Base-by-base conservation (phyloP, 2,329 filamentous ascomycete species). In the Colletotrichum sp. region DNA sequence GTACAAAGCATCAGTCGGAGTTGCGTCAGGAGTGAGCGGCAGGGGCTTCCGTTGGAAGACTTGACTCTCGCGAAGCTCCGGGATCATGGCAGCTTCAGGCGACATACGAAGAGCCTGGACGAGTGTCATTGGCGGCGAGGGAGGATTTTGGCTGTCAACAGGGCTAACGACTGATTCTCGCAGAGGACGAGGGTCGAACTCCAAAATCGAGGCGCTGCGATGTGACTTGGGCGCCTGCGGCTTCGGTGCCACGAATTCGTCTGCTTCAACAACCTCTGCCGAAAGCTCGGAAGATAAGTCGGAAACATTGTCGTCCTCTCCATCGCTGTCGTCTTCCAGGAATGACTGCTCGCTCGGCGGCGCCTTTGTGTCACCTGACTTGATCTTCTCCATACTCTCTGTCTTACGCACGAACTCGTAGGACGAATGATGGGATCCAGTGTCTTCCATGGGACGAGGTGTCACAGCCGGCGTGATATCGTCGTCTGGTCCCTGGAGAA, bases 281-380 rank as follows among this genome's bases (percentile, higher is more conserved):
- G 92, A 93, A 59, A 94, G 79, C 78, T 93, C 92, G 0, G 92
- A 93, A 3, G 92, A 94, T 9, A 94, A 85, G 75, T 93, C 91
- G 34, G 89, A 92, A 57, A 88, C 89, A 60, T 84, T 80, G 60
- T 88, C 89, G 59, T 88, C 89, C 39, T 86, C 83, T 13, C 21
- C 70, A 59, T 88, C 87, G 69, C 89, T 90, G 16, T 86, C 87
- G 55, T 85, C 86, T 24, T 89, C 85, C 30, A 90, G 79, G 75
- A 90, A 90, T 0, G 88, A 89, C 26, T 86, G 78, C 77, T 85
- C 81, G 36, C 79, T 76, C 24, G 79, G 69, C 28, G 71, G 76
- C 2, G 85, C 83, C 30, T 81, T 77, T 0, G 84, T 85, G 16
- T 84, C 81, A 0, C 83, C 85, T 2, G 83, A 79, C 32, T 79